Percentiles rank a stretch among this genome's conserved stretches.
These are phyloP conservation scores for Orbilia quercus DNA, from an alignment of 2,329 filamentous ascomycete genomes.

Conservation along the genomic window DNA sequence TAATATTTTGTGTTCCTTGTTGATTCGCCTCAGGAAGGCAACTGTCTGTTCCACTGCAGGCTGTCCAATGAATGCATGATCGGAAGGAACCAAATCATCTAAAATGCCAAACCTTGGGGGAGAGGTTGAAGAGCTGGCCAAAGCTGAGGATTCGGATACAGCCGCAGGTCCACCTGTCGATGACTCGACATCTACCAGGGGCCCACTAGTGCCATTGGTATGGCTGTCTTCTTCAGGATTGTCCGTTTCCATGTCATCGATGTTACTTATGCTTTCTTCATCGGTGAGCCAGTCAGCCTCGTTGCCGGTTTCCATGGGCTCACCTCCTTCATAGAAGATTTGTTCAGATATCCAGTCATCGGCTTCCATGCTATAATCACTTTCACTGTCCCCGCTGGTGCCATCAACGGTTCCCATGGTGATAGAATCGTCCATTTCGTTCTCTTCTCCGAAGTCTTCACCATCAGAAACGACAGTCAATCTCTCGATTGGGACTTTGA, in stretches of 20 bases:
- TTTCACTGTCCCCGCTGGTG: constrained; percentile 60
- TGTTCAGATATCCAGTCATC: constrained; percentile 61
- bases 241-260: constrained; percentile 48
- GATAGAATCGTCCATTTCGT: constrained; percentile 32
- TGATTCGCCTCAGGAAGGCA: constrained; percentile 66
- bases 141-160: not conserved
- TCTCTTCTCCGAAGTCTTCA: constrained; percentile 63
- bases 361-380: constrained; percentile 59
- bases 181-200: not conserved
- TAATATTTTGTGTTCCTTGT: constrained; percentile 72
- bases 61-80: constrained; percentile 64
- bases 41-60: constrained; percentile 58
- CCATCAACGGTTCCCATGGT: constrained; percentile 61
- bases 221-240: constrained; percentile 16
- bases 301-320: constrained; percentile 64
- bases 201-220: not conserved
- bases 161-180: not conserved
- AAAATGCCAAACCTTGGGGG: constrained; percentile 63
- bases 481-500: constrained; percentile 66
- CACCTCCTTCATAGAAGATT: constrained; percentile 65
- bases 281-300: constrained; percentile 64
- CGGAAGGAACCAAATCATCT: constrained; percentile 64
- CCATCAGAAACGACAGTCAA: constrained; percentile 65
- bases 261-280: constrained; percentile 63
- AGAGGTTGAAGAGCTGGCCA: constrained; percentile 8